Percentiles rank a stretch among this genome's conserved stretches.
Conservation (phyloP, 2,329 filamentous ascomycete genomes). For the Aureobasidium subglaciale region DNA sequence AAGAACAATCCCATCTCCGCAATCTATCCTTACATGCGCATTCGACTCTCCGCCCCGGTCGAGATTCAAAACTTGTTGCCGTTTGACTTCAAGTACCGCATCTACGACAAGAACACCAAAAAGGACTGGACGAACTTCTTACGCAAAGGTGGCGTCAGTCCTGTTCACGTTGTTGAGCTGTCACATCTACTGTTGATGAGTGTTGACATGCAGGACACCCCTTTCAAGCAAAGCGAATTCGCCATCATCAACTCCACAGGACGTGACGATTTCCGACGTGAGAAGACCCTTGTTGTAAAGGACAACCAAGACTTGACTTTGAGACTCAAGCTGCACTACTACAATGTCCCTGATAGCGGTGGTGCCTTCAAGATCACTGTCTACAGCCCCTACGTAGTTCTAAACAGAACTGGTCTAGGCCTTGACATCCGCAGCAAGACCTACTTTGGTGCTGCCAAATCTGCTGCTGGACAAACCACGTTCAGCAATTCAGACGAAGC, state of each 20-base stretch:
- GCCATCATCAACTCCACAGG: slow-evolving; percentile 90
- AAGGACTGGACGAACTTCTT: slow-evolving; percentile 99
- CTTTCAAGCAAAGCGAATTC: slow-evolving; percentile 92
- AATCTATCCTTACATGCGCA: slow-evolving; percentile 87
- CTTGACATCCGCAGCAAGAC: slow-evolving; percentile 84
- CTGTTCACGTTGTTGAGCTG: slow-evolving; percentile 92
- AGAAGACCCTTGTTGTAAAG: slow-evolving; percentile 71
- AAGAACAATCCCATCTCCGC: slow-evolving; percentile 73
- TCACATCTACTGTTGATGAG: slow-evolving; percentile 89
- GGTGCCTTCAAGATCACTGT: slow-evolving; percentile 94
- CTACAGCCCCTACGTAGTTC: slow-evolving; percentile 86
- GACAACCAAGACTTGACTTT: slow-evolving; percentile 75
- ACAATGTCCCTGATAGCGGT: slow-evolving; percentile 79
- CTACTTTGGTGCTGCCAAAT: slow-evolving; percentile 74
- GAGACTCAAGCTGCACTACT: slow-evolving; percentile 83
- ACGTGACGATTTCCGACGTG: slow-evolving; percentile 80
- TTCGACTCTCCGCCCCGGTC: slow-evolving; percentile 85
- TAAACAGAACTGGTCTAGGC: slow-evolving; percentile 91
- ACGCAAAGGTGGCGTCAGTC: slow-evolving; percentile 91
- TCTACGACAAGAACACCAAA: slow-evolving; percentile 97
- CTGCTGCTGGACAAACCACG: slow-evolving; percentile 73
- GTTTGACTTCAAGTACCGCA: slow-evolving; percentile 98
- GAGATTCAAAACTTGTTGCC: slow-evolving; percentile 91
- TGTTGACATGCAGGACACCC: slow-evolving; percentile 92
- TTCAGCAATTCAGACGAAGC: slow-evolving; percentile 50